Base-by-base conservation (phyloP, 345 rosid genomes). In the Gossypium stocksii region DNA sequence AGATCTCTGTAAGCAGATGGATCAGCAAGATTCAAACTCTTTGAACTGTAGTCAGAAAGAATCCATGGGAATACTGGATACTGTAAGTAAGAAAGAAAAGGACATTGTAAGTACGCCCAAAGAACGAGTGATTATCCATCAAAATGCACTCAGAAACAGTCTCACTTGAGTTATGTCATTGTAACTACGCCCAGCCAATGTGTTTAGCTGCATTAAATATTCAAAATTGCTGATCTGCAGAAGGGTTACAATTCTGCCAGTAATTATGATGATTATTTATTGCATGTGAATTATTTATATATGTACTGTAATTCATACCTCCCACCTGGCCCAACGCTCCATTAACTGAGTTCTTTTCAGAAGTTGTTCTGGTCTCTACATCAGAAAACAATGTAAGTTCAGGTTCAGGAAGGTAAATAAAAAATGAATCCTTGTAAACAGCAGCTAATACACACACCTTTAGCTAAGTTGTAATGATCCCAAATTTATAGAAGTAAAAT, bases 311-410 rank as follows among this genome's bases (percentile, higher is more conserved):
- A 74, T 51, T 53, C 74, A 77, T 90, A 95, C 99, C 99, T 95
- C 99, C 93, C 97, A 89, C 82, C 97, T 91, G 71, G 97, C 97
- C 99, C 99, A 95, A 66, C 92, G 93, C 83, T 95, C 99, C 97
- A 88, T 95, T 61, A 95, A 87, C 74, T 90, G 97, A 77, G 97
- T 91, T 82, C 98, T 89, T 82, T 87, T 90, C 78, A 95, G 76
- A 82, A 95, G 97, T 85, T 93, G 98, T 66, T 93, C 97, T 70
- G 98, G 98, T 82, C 98, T 91, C 99, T 95, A 76, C 71, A 83
- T 69, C 15, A 77, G 66, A 79, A 76, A 79, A 54, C 7, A 19
- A 53, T 16, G 34, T 41, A 43, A 15, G 52, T 11, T 58, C 67
- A 65, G 23, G 51, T 51, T 62, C 41, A 59, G 29, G 41, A 53